Conservation (phyloP, 768 basidiomycete genomes). For the Tricholoma sp. region DNA sequence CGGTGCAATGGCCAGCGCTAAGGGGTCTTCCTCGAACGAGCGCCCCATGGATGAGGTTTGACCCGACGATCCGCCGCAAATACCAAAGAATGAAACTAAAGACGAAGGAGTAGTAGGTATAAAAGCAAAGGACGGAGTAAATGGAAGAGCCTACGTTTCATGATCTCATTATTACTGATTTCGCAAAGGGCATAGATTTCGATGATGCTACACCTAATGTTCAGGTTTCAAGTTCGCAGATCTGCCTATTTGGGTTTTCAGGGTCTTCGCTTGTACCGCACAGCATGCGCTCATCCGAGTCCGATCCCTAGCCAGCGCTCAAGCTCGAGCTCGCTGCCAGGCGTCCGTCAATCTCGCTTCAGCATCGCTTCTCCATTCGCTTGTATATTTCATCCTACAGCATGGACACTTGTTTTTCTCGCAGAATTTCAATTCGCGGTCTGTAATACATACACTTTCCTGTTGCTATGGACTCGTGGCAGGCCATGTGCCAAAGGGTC, state of each 20-base stretch:
- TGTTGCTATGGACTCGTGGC: not conserved
- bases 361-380: too few relatives aligned
- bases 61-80: slow-evolving; percentile 6
- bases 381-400: not conserved
- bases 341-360: not conserved
- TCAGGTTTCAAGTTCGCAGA: slow-evolving; percentile 14
- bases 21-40: slow-evolving; percentile 52
- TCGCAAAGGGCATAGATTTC: slow-evolving; percentile 15
- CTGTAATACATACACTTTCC: not conserved
- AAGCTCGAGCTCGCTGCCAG: not conserved
- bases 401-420: too few relatives aligned
- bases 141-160: not conserved
- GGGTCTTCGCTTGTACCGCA: slow-evolving; percentile 1
- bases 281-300: not conserved
- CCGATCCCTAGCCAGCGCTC: not conserved
- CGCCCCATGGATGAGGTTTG: slow-evolving; percentile 20
- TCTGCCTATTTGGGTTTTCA: slow-evolving; percentile 6
- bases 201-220: slow-evolving; percentile 1
- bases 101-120: slow-evolving; percentile 3
- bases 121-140: not conserved
- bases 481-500: not conserved
- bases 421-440: not conserved
- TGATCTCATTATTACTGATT: slow-evolving; percentile 10
- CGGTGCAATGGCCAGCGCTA: slow-evolving; percentile 55
- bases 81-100: slow-evolving; percentile 9